These are phyloP conservation scores for Pythium phragmitis DNA, from an alignment of 352 stramenopile genomes.

Conservation along the genomic window DNA sequence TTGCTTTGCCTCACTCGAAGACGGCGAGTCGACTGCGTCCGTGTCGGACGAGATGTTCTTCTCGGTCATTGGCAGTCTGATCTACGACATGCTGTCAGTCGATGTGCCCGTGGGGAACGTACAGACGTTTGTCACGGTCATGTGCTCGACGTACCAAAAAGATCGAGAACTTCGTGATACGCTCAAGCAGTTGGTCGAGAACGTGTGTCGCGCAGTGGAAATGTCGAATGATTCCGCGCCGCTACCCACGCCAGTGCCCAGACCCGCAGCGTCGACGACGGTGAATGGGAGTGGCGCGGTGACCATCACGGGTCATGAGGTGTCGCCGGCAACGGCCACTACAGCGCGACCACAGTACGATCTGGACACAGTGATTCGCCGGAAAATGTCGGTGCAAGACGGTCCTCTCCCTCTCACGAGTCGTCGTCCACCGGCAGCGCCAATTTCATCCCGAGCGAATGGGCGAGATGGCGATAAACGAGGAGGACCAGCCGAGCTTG, in stretches of 20 bases:
- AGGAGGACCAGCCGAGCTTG: neutral
- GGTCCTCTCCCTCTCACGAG: slow-evolving; percentile 1
- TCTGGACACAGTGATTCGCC: slow-evolving; percentile 73
- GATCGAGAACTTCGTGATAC: slow-evolving; percentile 63
- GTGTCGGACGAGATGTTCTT: slow-evolving; percentile 81
- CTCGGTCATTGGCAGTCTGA: slow-evolving; percentile 73
- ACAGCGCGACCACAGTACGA: slow-evolving; percentile 49
- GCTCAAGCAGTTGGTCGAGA: slow-evolving; percentile 77
- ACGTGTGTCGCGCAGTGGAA: slow-evolving; percentile 74
- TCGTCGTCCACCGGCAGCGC: neutral
- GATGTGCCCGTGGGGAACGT: slow-evolving; percentile 72
- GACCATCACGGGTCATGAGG: slow-evolving; percentile 25
- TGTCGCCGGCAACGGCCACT: slow-evolving; percentile 3
- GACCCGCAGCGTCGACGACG: neutral
- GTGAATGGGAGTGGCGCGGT: slow-evolving; percentile 8
- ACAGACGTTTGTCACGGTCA: slow-evolving; percentile 75
- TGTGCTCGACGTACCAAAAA: slow-evolving; percentile 85
- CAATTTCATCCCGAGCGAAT: neutral
- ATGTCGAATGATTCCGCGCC: slow-evolving; percentile 72
- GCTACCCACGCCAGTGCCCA: slow-evolving; percentile 1
- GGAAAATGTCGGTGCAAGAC: slow-evolving; percentile 72
- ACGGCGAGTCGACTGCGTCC: slow-evolving; percentile 1
- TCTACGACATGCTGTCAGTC: slow-evolving; percentile 87
- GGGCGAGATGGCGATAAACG: slow-evolving; percentile 2
- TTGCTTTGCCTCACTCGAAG: neutral